phyloP scores from a whole-genome alignment of 495 filamentous ascomycete species.

The Tuber borchii region DNA sequence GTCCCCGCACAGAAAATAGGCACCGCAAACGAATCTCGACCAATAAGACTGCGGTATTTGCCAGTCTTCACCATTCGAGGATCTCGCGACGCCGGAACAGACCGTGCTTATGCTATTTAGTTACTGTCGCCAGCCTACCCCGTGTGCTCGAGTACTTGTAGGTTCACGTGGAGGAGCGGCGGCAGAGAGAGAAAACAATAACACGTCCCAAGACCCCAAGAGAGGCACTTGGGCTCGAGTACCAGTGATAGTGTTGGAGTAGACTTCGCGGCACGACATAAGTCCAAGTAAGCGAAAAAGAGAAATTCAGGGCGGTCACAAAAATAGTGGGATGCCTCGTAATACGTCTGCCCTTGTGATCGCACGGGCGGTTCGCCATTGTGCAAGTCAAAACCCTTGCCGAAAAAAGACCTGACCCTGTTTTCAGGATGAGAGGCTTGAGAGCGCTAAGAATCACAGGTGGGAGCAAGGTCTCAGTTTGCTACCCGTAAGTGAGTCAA shows the following conservation, averaged over 20 bases:
- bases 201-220: background rate
- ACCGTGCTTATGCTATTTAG: background rate
- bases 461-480: background rate
- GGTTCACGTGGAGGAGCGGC: background rate
- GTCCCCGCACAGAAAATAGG: background rate
- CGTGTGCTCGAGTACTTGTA: background rate
- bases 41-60: background rate
- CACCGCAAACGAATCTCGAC: background rate
- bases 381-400: background rate
- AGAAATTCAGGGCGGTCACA: background rate
- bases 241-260: background rate
- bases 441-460: background rate
- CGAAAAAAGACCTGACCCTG: background rate
- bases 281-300: background rate
- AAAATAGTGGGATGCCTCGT: background rate
- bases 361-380: background rate
- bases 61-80: background rate
- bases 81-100: background rate
- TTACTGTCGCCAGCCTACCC: background rate
- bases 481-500: background rate
- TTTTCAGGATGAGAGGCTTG: background rate
- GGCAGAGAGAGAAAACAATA: background rate
- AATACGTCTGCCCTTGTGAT: background rate
- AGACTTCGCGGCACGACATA: background rate
- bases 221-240: background rate